phyloP scores from a whole-genome alignment of 2,329 filamentous ascomycete genomes.

The Monosporascus sp. region DNA sequence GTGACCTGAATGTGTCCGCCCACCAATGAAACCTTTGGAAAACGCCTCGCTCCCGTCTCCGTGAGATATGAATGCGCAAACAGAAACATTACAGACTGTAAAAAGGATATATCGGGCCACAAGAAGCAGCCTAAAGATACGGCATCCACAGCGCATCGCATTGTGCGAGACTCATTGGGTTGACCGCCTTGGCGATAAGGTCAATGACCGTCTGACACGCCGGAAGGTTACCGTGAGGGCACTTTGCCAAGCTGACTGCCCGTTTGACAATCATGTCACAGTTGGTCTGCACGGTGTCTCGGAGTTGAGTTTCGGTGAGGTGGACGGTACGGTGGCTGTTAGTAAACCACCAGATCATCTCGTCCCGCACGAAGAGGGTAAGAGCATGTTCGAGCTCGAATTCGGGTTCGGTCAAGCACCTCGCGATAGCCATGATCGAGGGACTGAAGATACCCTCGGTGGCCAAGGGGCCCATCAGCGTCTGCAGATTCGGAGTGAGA shows the following conservation, averaged over 20 bases:
- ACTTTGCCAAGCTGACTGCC: slow-evolving; percentile 76
- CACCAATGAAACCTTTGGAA: neutral
- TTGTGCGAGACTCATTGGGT: slow-evolving; percentile 80
- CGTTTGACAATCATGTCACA: slow-evolving; percentile 89
- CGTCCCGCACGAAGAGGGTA: slow-evolving; percentile 90
- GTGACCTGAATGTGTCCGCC: too few species aligned
- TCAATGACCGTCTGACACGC: slow-evolving; percentile 98
- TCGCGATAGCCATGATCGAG: slow-evolving; percentile 91
- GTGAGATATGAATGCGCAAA: neutral
- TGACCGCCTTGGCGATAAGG: slow-evolving; percentile 84
- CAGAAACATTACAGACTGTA: neutral
- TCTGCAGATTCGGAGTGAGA: slow-evolving; percentile 92
- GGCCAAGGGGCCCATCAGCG: slow-evolving; percentile 89
- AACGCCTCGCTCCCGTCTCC: neutral
- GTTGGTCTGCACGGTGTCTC: slow-evolving; percentile 79
- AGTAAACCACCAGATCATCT: slow-evolving; percentile 97
- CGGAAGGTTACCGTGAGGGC: slow-evolving; percentile 73
- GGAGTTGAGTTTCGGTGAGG: slow-evolving; percentile 62
- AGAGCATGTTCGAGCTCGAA: slow-evolving; percentile 92
- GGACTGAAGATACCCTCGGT: slow-evolving; percentile 96
- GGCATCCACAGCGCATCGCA: slow-evolving; percentile 97
- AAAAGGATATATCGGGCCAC: neutral
- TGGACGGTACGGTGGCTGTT: slow-evolving; percentile 60
- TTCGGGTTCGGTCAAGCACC: slow-evolving; percentile 85
- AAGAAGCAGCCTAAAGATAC: slow-evolving; percentile 59